phyloP scores from a whole-genome alignment of 2,329 filamentous ascomycete genomes.

The Metarhizium anisopliae region DNA sequence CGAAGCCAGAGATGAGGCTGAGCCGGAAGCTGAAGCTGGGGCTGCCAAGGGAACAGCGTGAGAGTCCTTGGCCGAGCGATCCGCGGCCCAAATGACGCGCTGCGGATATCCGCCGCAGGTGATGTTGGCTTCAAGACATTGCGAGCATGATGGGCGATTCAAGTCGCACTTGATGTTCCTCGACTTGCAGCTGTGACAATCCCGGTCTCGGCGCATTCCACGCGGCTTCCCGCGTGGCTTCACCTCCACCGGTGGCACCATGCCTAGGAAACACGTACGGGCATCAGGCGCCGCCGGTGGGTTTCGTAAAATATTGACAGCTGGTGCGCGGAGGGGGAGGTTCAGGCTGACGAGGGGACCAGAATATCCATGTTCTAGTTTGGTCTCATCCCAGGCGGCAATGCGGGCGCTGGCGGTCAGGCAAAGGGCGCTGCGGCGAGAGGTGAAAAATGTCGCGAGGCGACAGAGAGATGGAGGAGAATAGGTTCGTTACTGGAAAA shows the following conservation, averaged over 20 bases:
- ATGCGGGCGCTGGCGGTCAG: not conserved
- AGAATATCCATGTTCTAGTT: not conserved
- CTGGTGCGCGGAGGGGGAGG: not conserved
- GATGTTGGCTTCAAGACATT: slow-evolving; percentile 18
- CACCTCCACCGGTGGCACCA: slow-evolving; percentile 1
- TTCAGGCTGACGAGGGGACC: not conserved
- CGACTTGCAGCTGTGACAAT: slow-evolving; percentile 17
- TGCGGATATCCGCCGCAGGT: slow-evolving; percentile 22
- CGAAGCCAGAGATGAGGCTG: not conserved
- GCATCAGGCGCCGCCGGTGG: slow-evolving; percentile 1
- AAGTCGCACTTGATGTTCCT: slow-evolving; percentile 18
- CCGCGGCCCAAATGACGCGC: slow-evolving; percentile 20
- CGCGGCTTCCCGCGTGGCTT: slow-evolving; percentile 16
- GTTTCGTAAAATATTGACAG: not conserved
- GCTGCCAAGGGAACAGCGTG: not conserved
- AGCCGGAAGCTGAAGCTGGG: not conserved
- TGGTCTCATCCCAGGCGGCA: not conserved
- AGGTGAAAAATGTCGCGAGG: not conserved
- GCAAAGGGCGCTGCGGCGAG: not conserved
- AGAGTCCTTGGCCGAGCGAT: slow-evolving; percentile 5
- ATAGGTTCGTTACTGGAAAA: slow-evolving; percentile 4
- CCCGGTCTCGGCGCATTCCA: slow-evolving; percentile 19
- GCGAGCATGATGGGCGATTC: slow-evolving; percentile 17
- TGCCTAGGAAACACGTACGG: not conserved
- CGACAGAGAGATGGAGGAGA: not conserved